Conservation (phyloP, 768 basidiomycete species). For the Tylopilus vinaceipallidus region DNA sequence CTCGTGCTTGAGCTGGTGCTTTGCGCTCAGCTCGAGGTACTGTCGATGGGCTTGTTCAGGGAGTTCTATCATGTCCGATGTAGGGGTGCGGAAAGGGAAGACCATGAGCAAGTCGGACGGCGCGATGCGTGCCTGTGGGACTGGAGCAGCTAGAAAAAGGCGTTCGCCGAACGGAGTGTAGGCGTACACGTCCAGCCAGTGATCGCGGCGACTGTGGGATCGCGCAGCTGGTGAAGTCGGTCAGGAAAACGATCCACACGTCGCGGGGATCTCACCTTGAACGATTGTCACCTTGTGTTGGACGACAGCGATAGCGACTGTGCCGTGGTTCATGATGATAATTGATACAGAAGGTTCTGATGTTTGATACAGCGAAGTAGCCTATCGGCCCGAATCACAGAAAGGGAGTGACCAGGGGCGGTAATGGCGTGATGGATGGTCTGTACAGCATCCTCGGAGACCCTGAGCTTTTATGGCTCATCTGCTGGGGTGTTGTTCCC, state of each 20-base stretch:
- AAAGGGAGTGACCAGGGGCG: constrained; percentile 5
- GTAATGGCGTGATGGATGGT: too few species aligned
- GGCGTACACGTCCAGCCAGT: constrained; percentile 63
- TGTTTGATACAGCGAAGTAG: constrained; percentile 21
- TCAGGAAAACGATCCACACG: constrained; percentile 2
- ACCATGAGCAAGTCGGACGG: constrained; percentile 57
- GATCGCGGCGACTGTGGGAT: constrained; percentile 52
- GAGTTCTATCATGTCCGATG: constrained; percentile 62
- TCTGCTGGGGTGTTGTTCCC: constrained; percentile 17
- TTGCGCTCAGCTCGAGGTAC: constrained; percentile 52
- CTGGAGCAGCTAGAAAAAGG: constrained; percentile 59
- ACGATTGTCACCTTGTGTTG: constrained; percentile 67
- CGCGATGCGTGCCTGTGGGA: constrained; percentile 62
- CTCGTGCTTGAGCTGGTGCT: constrained; percentile 55
- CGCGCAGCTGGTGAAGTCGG: constrained; percentile 44
- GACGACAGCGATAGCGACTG: constrained; percentile 66
- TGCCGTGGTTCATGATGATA: constrained; percentile 47
- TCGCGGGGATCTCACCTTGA: constrained; percentile 45
- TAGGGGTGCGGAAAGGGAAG: constrained; percentile 38
- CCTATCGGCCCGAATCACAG: not conserved
- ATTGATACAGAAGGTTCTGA: constrained; percentile 14
- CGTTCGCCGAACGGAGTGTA: constrained; percentile 64
- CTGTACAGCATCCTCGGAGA: too few species aligned
- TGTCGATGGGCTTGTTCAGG: constrained; percentile 57
- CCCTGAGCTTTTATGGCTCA: constrained; percentile 21